Base-by-base conservation (phyloP, 345 rosid genomes). In the Eucalyptus coolabah region DNA sequence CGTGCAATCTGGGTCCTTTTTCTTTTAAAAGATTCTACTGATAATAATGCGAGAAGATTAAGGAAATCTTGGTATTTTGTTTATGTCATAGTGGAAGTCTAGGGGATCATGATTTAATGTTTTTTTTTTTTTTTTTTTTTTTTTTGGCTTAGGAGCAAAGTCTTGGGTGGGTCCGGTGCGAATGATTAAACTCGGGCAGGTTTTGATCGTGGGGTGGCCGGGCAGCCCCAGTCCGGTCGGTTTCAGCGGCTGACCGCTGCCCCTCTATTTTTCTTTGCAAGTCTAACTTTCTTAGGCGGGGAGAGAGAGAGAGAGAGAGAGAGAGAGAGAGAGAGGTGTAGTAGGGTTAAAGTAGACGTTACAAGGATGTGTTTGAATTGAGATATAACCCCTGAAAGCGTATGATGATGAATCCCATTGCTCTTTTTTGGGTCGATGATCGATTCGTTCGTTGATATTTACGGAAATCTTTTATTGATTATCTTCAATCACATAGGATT, bases 71-170 rank as follows among this genome's bases (percentile, higher is more conserved):
- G n/a, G 42, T 87, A 34, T 19, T 86, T 86, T 86, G 26, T 47
- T 86, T 86, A 51, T 32, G 88, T 50, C 37, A 10, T 50, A 28
- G 54, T 87, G 86, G 60, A 89, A 50, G 90, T 92, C 95, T 23
- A 88, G 5, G 89, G 93, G 80, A 86, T 93, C 88, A 95, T 95
- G 96, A 96, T 95, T 87, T 87, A 40, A 17, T 34, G 18, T 87
- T 56, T 56, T 16, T 26, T 47, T 45, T 28, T 3, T 16, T 12
- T 49, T 86, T 15, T 26, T 30, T 47, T 28, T 2, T n/a, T 34
- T 50, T 86, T 93, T 91, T 93, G 93, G 95, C 96, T 94, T 96
- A 53, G 89, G 93, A 92, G 90, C 91, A 92, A 95, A 95, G 98
- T 92, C 95, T 93, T 26, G 53, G 89, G 90, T 94, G 98, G 94